Evolutionary conservation across 2,329 filamentous ascomycete genomes (phyloP).

Genomic region (Pestalotiopsis fici): DNA sequence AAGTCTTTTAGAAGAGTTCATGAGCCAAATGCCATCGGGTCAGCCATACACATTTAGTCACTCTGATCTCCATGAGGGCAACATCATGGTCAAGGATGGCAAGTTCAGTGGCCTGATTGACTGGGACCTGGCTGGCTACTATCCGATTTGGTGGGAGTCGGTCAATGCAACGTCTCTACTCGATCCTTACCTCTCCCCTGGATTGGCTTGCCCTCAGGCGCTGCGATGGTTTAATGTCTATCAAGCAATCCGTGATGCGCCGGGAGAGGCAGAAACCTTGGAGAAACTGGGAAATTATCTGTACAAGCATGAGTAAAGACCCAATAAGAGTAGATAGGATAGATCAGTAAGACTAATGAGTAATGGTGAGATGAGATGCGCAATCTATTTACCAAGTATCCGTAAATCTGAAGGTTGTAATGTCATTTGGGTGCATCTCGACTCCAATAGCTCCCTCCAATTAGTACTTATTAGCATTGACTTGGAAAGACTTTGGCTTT

Average conservation of each 20-base stretch:
- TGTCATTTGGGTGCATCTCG: too few species aligned
- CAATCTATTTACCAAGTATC: too few species aligned
- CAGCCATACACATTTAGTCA: conserved; percentile 15
- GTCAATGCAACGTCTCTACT: conserved; percentile 11
- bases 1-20: conserved; percentile 1
- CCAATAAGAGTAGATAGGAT: too few species aligned
- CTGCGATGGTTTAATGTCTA: conserved; percentile 16
- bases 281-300: background rate
- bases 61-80: conserved; percentile 13
- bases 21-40: conserved; percentile 14
- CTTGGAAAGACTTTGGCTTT: background rate
- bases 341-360: too few species aligned
- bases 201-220: conserved; percentile 3
- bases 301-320: background rate
- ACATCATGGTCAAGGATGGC: conserved; percentile 17
- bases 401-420: too few species aligned
- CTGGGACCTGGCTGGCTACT: conserved; percentile 15
- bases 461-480: too few species aligned
- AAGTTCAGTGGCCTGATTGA: conserved; percentile 13
- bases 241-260: conserved; percentile 8
- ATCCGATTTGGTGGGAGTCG: conserved; percentile 17
- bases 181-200: conserved; percentile 4
- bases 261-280: background rate
- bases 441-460: too few species aligned
- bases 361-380: too few species aligned